Conservation (phyloP, 1,284 basidiomycete species). For the Melampsora larici-populina region DNA sequence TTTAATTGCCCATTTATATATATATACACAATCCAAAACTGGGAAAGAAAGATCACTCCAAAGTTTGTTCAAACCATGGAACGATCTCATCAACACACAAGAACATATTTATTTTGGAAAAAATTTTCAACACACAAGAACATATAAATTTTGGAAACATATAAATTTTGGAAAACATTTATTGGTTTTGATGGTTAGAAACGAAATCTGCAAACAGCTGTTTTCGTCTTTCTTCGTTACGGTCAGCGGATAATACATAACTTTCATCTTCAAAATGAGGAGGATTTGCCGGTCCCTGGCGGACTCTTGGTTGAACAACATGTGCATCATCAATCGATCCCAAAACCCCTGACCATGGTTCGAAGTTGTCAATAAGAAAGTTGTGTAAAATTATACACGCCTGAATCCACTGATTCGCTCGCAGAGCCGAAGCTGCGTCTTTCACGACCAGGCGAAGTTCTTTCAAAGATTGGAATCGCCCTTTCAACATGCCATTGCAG, state of each 20-base stretch:
- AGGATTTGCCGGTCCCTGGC: background rate
- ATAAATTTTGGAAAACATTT: too few species aligned
- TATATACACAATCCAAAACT: too few species aligned
- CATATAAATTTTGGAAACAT: too few species aligned
- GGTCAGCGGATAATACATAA: background rate
- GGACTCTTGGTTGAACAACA: background rate
- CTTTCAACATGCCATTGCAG: slow-evolving; percentile 6
- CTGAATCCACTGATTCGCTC: background rate
- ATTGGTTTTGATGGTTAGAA: background rate
- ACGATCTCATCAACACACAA: too few species aligned
- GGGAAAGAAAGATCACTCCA: too few species aligned
- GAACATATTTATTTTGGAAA: too few species aligned
- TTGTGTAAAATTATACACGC: background rate
- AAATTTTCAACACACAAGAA: too few species aligned
- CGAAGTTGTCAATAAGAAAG: background rate
- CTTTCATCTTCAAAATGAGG: background rate
- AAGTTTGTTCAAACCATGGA: too few species aligned
- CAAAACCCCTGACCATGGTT: background rate
- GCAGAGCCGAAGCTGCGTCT: background rate
- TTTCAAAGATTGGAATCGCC: background rate
- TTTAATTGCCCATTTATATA: too few species aligned
- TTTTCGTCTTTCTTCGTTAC: background rate
- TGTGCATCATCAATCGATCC: background rate
- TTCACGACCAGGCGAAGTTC: background rate
- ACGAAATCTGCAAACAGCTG: background rate